Conservation (phyloP, 805 yeast species). For the Kodamaea neixiangensis region DNA sequence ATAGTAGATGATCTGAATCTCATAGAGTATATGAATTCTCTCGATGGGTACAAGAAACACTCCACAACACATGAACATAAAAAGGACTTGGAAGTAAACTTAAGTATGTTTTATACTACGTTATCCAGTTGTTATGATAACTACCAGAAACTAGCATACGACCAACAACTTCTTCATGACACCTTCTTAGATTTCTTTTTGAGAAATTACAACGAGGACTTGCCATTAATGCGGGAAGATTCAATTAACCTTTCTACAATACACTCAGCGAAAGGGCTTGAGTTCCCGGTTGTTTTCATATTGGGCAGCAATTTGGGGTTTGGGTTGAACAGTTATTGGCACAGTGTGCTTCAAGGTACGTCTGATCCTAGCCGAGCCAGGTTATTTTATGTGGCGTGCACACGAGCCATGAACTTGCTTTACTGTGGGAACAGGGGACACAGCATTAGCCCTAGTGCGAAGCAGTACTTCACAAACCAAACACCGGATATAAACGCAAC, state of each 20-base stretch:
- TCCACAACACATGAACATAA: slow-evolving; percentile 1
- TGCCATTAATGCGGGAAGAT: slow-evolving; percentile 24
- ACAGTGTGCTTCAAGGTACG: slow-evolving; percentile 2
- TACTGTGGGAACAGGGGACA: slow-evolving; percentile 22
- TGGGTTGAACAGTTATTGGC: slow-evolving; percentile 8
- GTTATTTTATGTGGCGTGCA: slow-evolving; percentile 62
- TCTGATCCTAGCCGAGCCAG: slow-evolving; percentile 35
- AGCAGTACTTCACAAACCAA: slow-evolving; percentile 2
- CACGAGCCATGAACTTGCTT: slow-evolving; percentile 56
- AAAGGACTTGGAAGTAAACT: slow-evolving; percentile 15
- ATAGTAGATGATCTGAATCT: slow-evolving; percentile 38
- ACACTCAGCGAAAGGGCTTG: slow-evolving; percentile 75
- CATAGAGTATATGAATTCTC: slow-evolving; percentile 23
- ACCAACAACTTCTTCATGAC: slow-evolving; percentile 8
- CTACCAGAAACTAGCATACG: slow-evolving; percentile 10
- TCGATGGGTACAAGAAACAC: slow-evolving; percentile 3
- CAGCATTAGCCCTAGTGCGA: not conserved
- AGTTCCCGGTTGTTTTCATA: slow-evolving; percentile 68
- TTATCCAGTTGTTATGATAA: slow-evolving; percentile 17
- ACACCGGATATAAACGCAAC: not conserved
- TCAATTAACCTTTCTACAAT: slow-evolving; percentile 63
- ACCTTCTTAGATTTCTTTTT: slow-evolving; percentile 42
- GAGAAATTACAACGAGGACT: slow-evolving; percentile 41
- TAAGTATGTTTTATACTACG: slow-evolving; percentile 24
- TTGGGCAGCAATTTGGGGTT: slow-evolving; percentile 13